Conservation (phyloP, 2,329 filamentous ascomycete species). For the Ceratocystis papillata region DNA sequence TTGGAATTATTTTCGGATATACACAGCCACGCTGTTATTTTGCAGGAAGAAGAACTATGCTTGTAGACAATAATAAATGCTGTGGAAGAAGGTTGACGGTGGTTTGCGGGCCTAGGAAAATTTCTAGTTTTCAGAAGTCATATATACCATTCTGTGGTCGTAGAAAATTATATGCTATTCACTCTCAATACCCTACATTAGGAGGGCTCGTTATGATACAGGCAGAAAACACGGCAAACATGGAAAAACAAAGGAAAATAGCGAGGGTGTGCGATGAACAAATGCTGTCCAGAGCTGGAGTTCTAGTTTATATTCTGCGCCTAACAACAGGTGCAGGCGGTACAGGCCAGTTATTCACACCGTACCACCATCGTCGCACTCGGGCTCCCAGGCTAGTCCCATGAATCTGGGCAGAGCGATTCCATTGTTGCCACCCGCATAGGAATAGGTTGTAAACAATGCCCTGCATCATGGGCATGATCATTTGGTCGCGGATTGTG, state of each 20-base stretch:
- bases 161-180: slow-evolving; percentile 1
- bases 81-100: background rate
- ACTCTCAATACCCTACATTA: background rate
- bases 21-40: background rate
- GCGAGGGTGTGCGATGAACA: background rate
- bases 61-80: background rate
- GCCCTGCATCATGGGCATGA: slow-evolving; percentile 81
- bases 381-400: slow-evolving; percentile 67
- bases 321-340: slow-evolving; percentile 33
- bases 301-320: slow-evolving; percentile 19
- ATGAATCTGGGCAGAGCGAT: slow-evolving; percentile 62
- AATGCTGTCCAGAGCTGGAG: background rate
- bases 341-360: slow-evolving; percentile 79
- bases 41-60: background rate
- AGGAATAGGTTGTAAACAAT: slow-evolving; percentile 77
- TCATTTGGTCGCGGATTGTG: slow-evolving; percentile 77
- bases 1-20: background rate
- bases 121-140: background rate
- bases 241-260: background rate
- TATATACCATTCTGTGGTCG: background rate
- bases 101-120: background rate
- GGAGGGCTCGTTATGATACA: slow-evolving; percentile 7
- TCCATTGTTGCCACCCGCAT: slow-evolving; percentile 84
- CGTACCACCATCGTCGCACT: slow-evolving; percentile 87
- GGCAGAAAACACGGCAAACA: slow-evolving; percentile 7